These are phyloP conservation scores for Aspergillus sp. DNA, from an alignment of 2,329 filamentous ascomycete genomes.

Conservation along the genomic window DNA sequence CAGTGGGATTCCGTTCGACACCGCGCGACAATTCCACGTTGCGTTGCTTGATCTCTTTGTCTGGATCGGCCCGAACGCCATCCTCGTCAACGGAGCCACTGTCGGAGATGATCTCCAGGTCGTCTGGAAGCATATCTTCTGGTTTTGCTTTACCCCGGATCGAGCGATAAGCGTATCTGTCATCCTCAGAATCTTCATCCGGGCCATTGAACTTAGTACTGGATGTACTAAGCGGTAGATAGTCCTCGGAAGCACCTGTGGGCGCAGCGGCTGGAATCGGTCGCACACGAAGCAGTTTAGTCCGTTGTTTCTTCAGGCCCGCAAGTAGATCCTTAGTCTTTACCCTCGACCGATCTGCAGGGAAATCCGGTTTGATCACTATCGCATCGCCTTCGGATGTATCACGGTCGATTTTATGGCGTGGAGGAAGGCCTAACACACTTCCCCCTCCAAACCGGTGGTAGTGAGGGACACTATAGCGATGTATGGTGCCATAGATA, in stretches of 20 bases:
- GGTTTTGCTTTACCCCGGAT: conserved; percentile 62
- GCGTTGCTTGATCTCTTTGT: conserved; percentile 43
- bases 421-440: conserved; percentile 63
- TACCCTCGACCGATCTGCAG: conserved; percentile 44
- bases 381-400: conserved; percentile 42
- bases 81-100: conserved; percentile 43
- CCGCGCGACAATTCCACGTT: conserved; percentile 59
- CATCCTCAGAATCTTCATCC: conserved; percentile 44
- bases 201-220: conserved; percentile 26
- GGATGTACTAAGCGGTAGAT: conserved; percentile 26
- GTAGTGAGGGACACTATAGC: conserved; percentile 69
- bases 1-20: conserved; percentile 63
- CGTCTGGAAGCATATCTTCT: conserved; percentile 44
- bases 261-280: conserved; percentile 20
- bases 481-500: conserved; percentile 70
- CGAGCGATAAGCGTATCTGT: conserved; percentile 60
- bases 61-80: conserved; percentile 33
- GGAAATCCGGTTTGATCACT: conserved; percentile 32
- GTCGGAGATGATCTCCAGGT: conserved; percentile 49
- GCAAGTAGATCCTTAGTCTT: conserved; percentile 43
- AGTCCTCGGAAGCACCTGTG: conserved; percentile 22
- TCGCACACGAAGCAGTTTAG: conserved; percentile 25
- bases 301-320: conserved; percentile 18
- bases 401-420: conserved; percentile 65
- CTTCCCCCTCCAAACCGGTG: conserved; percentile 65